Conservation (phyloP, 805 yeast genomes). For the Ogataea wickerhamii region DNA sequence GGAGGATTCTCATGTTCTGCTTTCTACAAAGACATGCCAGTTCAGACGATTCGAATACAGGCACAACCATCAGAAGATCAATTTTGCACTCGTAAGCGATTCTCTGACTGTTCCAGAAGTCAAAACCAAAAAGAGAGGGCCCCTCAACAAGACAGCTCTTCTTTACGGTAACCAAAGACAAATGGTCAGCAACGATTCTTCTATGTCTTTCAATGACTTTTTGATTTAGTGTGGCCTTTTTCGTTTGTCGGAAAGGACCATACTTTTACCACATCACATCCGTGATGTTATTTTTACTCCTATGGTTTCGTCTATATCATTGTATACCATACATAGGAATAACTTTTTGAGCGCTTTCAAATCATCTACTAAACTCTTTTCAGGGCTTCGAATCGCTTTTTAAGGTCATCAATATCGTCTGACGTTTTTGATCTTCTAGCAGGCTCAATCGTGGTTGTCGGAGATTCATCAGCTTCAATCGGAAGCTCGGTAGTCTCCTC, state of each 20-base stretch:
- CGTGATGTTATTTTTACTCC: background rate
- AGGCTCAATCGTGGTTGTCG: background rate
- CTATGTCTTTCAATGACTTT: constrained; percentile 22
- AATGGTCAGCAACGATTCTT: constrained; percentile 28
- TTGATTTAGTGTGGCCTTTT: constrained; percentile 13
- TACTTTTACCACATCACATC: too few species aligned
- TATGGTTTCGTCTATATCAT: background rate
- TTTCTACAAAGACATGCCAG: constrained; percentile 2
- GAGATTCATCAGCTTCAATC: background rate
- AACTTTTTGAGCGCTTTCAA: constrained; percentile 2
- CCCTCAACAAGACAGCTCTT: constrained; percentile 31
- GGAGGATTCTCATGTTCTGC: background rate
- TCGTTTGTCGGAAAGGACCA: too few species aligned
- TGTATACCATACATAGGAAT: constrained; percentile 1
- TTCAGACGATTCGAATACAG: constrained; percentile 25
- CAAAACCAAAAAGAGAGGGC: constrained; percentile 17
- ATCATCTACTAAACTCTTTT: constrained; percentile 36
- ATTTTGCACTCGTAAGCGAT: constrained; percentile 27
- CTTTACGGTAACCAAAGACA: constrained; percentile 30
- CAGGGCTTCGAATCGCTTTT: constrained; percentile 35
- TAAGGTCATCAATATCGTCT: constrained; percentile 29
- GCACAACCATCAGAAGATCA: constrained; percentile 25
- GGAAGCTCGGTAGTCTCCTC: background rate
- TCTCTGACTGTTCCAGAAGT: background rate
- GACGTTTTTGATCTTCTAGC: constrained; percentile 4